Conservation (phyloP, 2,329 filamentous ascomycete genomes). For the Aspergillus spinulosporus region DNA sequence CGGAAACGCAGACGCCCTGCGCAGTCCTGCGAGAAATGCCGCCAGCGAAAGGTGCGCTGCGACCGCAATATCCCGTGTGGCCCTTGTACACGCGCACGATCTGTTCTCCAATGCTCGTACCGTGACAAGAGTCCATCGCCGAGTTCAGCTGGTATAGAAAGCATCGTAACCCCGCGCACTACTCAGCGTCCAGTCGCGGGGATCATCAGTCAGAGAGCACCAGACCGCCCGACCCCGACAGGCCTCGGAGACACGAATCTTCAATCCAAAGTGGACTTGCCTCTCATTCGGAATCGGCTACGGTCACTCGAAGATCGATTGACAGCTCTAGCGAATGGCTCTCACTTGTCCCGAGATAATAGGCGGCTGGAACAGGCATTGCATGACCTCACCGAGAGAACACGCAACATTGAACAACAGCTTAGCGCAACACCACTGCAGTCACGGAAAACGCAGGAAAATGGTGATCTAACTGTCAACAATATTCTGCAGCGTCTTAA, state of each 20-base stretch:
- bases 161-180: slow-evolving; percentile 12
- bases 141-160: neutral
- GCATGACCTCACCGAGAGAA: slow-evolving; percentile 10
- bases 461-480: neutral
- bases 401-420: slow-evolving; percentile 11
- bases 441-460: neutral
- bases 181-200: slow-evolving; percentile 1
- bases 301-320: slow-evolving; percentile 12
- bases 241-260: neutral
- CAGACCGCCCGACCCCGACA: neutral
- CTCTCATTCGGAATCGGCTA: slow-evolving; percentile 9
- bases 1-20: slow-evolving; percentile 32
- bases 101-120: slow-evolving; percentile 27
- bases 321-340: neutral
- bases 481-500: slow-evolving; percentile 13
- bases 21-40: slow-evolving; percentile 32
- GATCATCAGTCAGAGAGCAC: neutral
- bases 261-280: neutral
- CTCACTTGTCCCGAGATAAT: neutral
- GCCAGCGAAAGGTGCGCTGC: slow-evolving; percentile 33
- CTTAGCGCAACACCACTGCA: neutral
- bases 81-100: slow-evolving; percentile 26
- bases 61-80: slow-evolving; percentile 31
- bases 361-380: slow-evolving; percentile 4
- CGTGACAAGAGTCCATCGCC: slow-evolving; percentile 8